These are phyloP conservation scores for Brettanomyces anomalus DNA, from an alignment of 805 yeast genomes.

Conservation along the genomic window DNA sequence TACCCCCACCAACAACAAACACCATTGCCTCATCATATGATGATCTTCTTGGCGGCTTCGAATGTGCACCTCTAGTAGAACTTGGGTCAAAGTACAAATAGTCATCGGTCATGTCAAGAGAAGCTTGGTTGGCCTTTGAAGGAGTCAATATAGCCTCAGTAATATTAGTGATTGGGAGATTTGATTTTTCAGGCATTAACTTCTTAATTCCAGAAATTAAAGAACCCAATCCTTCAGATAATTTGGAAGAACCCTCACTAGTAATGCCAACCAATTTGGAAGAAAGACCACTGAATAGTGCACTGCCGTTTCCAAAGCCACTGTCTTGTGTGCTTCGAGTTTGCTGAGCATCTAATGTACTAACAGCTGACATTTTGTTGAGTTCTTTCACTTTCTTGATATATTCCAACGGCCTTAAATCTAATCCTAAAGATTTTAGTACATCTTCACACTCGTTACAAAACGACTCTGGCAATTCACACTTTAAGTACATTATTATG, in stretches of 20 bases:
- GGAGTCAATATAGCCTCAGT: slow-evolving; percentile 93
- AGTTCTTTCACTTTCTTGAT: slow-evolving; percentile 76
- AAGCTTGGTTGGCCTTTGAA: slow-evolving; percentile 45
- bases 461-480: slow-evolving; percentile 39
- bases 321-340: slow-evolving; percentile 16
- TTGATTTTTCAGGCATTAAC: slow-evolving; percentile 78
- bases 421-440: slow-evolving; percentile 47
- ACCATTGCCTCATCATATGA: slow-evolving; percentile 75
- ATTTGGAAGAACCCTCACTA: slow-evolving; percentile 46
- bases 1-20: slow-evolving; percentile 95
- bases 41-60: slow-evolving; percentile 81
- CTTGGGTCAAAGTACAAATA: slow-evolving; percentile 87
- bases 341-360: slow-evolving; percentile 20
- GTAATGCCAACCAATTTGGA: slow-evolving; percentile 72
- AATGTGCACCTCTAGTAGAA: slow-evolving; percentile 76
- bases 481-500: slow-evolving; percentile 60
- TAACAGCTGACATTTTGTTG: slow-evolving; percentile 39
- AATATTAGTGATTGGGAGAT: slow-evolving; percentile 80
- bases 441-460: slow-evolving; percentile 53
- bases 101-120: slow-evolving; percentile 74
- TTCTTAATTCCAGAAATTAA: slow-evolving; percentile 82
- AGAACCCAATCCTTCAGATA: slow-evolving; percentile 85
- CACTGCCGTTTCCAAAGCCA: slow-evolving; percentile 30
- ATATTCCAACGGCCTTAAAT: slow-evolving; percentile 58
- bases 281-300: slow-evolving; percentile 64